Base-by-base conservation (phyloP, 2,329 filamentous ascomycete species). In the Lecanosticta acicola region DNA sequence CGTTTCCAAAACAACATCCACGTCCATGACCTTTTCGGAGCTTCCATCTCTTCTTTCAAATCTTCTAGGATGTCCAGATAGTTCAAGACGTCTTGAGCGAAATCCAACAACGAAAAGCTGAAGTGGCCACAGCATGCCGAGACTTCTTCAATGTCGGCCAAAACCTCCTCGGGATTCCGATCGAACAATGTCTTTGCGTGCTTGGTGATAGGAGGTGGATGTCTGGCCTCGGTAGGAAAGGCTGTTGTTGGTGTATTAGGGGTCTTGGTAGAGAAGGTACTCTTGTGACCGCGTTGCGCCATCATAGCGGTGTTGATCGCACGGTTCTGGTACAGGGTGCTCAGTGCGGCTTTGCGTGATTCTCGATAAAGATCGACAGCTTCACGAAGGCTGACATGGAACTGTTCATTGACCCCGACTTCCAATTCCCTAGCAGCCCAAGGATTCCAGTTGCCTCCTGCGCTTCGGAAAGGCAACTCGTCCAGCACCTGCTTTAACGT, bases 121-220 rank as follows among this genome's bases (percentile, higher is more conserved):
- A 97, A 98, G 67, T 97, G 90, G 0, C 93, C 91, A 61, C 93
- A 98, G 46, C 90, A 94, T n/a, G 93, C 91, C 33, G 91, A 90
- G 9, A 97, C 90, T 66, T 98, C 93, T 65, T 98, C 93, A 46
- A 95, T 89, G 65, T 97, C 93, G 2, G 91, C 93, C 61, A 94
- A 84, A 7, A 91, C 77, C 51, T 85, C 84, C 42, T 87, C 46
- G 1, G 52, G 54, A 11, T 45, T 42, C 32, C 52, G 43, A 19
- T 55, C 38, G 42, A 57, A 57, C 7, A 55, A 43, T 2, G 50
- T 53, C 20, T 50, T 50, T 7, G 53, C 43, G 14, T 46, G 49
- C 17, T 32, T 41, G 3, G 34, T 18, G n/a, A n/a, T n/a, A n/a
- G n/a, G n/a, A n/a, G 24, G 11, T 21, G 39, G 21, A 7, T 34